Evolutionary conservation across 2,329 filamentous ascomycete genomes (phyloP).

Genomic region (Colletotrichum truncatum): DNA sequence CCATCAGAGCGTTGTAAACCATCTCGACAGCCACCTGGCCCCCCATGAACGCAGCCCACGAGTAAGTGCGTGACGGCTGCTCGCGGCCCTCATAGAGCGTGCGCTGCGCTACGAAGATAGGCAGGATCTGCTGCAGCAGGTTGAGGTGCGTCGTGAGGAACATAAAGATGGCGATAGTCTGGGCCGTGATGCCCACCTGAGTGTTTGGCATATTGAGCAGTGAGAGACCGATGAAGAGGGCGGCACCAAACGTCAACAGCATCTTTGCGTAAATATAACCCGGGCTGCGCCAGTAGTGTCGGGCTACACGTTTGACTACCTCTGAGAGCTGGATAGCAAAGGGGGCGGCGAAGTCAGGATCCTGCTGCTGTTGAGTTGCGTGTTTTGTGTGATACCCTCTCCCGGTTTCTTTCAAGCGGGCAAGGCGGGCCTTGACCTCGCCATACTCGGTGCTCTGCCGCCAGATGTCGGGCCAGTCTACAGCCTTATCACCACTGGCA

Average conservation of each 20-base stretch:
- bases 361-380: constrained; percentile 42
- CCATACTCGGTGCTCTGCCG: constrained; percentile 42
- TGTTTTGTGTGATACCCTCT: neutral
- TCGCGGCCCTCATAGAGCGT: constrained; percentile 74
- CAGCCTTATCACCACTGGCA: constrained; percentile 56
- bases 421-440: constrained; percentile 42
- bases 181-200: constrained; percentile 73
- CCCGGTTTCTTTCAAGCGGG: constrained; percentile 30
- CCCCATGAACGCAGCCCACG: constrained; percentile 72
- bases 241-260: constrained; percentile 59
- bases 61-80: constrained; percentile 70
- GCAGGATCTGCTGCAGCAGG: constrained; percentile 71
- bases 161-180: constrained; percentile 78
- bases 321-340: constrained; percentile 68
- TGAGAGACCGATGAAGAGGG: constrained; percentile 72
- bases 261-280: constrained; percentile 79
- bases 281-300: constrained; percentile 82
- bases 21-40: constrained; percentile 74
- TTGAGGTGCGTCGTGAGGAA: constrained; percentile 76
- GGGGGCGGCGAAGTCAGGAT: constrained; percentile 69
- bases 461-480: constrained; percentile 51
- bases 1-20: constrained; percentile 71
- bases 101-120: constrained; percentile 72
- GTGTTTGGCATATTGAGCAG: constrained; percentile 70
- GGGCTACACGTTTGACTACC: constrained; percentile 72